Conservation (phyloP, 78 protist species). For the Guillardia theta region DNA sequence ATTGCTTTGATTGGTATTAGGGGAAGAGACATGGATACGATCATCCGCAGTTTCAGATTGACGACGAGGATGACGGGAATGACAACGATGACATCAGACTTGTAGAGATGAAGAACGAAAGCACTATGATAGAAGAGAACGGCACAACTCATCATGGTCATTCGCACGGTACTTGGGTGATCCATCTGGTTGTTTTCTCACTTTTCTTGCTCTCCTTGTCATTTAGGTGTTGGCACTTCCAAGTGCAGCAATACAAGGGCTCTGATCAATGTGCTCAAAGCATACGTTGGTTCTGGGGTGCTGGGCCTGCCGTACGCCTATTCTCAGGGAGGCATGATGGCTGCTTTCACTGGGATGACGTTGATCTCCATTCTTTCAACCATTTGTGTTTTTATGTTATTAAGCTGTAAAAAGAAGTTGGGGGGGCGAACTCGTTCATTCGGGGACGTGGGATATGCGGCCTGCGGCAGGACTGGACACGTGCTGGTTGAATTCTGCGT, state of each 20-base stretch:
- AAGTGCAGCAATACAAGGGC: neutral
- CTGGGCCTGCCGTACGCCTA: constrained; percentile 13
- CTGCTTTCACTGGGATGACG: neutral
- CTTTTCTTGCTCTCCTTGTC: no score
- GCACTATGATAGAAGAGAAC: no score
- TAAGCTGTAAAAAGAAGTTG: neutral
- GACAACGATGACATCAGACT: no score
- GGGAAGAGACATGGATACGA: no score
- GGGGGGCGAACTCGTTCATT: neutral
- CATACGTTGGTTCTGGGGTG: neutral
- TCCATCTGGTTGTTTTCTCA: no score
- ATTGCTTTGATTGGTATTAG: no score
- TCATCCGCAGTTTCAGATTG: no score
- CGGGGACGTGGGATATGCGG: neutral
- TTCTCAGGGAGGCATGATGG: neutral
- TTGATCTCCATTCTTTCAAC: neutral
- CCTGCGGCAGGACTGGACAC: neutral
- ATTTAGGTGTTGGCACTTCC: no score
- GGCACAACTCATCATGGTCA: no score
- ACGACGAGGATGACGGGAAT: no score
- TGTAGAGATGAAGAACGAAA: no score
- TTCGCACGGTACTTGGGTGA: no score
- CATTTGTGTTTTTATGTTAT: neutral
- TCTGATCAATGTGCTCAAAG: neutral
- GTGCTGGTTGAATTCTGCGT: neutral